Base-by-base conservation (phyloP, 495 filamentous ascomycete species). In the Xylona heveae region DNA sequence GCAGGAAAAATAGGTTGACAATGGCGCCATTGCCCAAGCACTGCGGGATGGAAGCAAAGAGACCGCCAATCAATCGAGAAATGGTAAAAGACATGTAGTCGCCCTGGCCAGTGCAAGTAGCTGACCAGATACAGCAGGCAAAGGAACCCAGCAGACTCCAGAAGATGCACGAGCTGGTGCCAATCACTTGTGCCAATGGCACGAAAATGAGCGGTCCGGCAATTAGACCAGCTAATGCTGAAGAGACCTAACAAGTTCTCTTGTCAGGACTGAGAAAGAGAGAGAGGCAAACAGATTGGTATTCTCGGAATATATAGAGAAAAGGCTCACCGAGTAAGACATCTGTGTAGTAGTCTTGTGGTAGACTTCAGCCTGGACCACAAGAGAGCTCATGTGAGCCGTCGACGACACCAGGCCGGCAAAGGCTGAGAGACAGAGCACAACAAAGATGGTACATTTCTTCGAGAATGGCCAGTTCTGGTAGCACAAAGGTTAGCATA, bases 1-100 rank as follows among this genome's bases (percentile, higher is more conserved):
- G 58, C 29, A 62, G 39, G 36, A 55, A 61, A 40, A 59, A 59
- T 15, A 61, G 20, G 27, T 64, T 53, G 14, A 55, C 52, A 24
- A 62, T 46, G 4, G 53, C 40, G 13, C 54, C 46, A 10, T 45
- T 44, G 4, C 55, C 59, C 14, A 64, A 39, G 5, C 55, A 45
- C 12, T 46, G 45, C 1, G 52, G 51, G 6, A 59, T 44, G 2
- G 42, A 49, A 13, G 46, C 58, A 36, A 54, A 59, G 34, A 55
- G 43, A 17, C 58, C 58, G 10, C 44, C 34, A 30, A 62, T 48
- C 9, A 55, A 42, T 14, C 60, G 51, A 0, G 60, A 62, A 3
- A 62, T 47, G 25, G 55, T 43, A 27, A 57, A 63, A 0, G 51
- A 30, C 31, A 56, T 53, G 30, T 55, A 63, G 21, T 63, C 44